Percentiles rank a stretch among this genome's conserved stretches.
phyloP scores from a whole-genome alignment of 805 yeast genomes.

The Hagleromyces aurorensis region DNA sequence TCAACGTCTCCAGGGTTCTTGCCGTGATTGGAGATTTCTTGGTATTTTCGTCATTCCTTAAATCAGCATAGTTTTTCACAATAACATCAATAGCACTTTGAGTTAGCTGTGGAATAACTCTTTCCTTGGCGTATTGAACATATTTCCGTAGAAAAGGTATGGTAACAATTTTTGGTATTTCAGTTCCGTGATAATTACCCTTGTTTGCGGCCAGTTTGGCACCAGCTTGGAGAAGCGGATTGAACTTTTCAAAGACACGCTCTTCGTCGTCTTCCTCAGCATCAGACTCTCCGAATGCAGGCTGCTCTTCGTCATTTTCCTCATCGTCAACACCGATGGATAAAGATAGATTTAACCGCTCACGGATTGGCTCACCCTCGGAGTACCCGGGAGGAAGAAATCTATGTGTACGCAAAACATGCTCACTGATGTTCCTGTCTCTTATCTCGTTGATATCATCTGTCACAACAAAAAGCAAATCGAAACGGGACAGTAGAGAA shows the following conservation, averaged over 20 bases:
- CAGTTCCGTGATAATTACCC: constrained; percentile 30
- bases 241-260: constrained; percentile 71
- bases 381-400: constrained; percentile 78
- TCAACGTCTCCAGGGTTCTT: constrained; percentile 93
- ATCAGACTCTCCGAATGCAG: constrained; percentile 21
- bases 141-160: constrained; percentile 87
- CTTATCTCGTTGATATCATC: constrained; percentile 83
- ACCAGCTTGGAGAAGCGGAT: constrained; percentile 77
- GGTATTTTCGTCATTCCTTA: constrained; percentile 76
- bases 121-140: constrained; percentile 86
- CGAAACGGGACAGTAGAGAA: constrained; percentile 93
- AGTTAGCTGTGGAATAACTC: constrained; percentile 74
- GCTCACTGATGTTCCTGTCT: constrained; percentile 87
- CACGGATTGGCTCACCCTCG: constrained; percentile 92
- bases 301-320: constrained; percentile 28
- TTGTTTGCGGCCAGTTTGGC: constrained; percentile 39
- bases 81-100: constrained; percentile 72
- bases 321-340: constrained; percentile 69
- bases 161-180: constrained; percentile 46
- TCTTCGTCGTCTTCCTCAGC: constrained; percentile 45
- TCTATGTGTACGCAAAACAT: constrained; percentile 89
- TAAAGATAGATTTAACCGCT: constrained; percentile 56
- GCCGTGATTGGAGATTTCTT: constrained; percentile 93
- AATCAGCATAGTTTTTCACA: constrained; percentile 67
- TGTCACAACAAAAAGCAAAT: constrained; percentile 87